Evolutionary conservation across 768 basidiomycete genomes (phyloP).

Genomic region (Suillus sp.): DNA sequence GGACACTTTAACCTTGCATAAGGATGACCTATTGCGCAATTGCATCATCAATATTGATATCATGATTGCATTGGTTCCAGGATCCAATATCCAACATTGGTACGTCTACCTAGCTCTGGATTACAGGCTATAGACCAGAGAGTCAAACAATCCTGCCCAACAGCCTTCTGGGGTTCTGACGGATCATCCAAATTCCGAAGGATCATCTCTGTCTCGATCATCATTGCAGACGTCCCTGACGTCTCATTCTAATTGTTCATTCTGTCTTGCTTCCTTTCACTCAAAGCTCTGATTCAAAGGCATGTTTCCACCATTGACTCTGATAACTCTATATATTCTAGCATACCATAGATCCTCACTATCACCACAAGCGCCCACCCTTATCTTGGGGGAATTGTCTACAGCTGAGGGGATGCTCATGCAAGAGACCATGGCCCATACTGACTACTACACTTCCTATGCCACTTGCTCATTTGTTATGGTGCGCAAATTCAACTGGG

Average conservation of each 20-base stretch:
- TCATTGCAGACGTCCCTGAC: too few species aligned
- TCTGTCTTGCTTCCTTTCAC: background rate
- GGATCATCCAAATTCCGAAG: too few species aligned
- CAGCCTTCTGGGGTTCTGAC: too few species aligned
- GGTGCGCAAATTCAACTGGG: background rate
- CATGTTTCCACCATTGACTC: background rate
- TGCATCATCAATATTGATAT: conserved; percentile 73
- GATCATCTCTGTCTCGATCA: too few species aligned
- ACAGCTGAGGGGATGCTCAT: background rate
- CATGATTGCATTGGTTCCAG: conserved; percentile 79
- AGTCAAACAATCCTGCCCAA: too few species aligned
- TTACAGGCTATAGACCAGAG: conserved; percentile 4
- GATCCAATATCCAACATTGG: conserved; percentile 50
- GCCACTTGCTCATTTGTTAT: background rate
- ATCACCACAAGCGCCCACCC: background rate
- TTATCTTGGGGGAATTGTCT: background rate
- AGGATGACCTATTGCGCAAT: conserved; percentile 68
- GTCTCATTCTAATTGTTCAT: background rate
- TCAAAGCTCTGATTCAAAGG: background rate
- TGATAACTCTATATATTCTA: background rate
- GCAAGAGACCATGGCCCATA: background rate
- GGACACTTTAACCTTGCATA: conserved; percentile 63
- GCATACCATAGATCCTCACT: background rate
- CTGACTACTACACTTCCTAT: background rate
- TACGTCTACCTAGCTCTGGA: conserved; percentile 34